Base-by-base conservation (phyloP, 352 stramenopile genomes). In the Phytophthora pluvialis region DNA sequence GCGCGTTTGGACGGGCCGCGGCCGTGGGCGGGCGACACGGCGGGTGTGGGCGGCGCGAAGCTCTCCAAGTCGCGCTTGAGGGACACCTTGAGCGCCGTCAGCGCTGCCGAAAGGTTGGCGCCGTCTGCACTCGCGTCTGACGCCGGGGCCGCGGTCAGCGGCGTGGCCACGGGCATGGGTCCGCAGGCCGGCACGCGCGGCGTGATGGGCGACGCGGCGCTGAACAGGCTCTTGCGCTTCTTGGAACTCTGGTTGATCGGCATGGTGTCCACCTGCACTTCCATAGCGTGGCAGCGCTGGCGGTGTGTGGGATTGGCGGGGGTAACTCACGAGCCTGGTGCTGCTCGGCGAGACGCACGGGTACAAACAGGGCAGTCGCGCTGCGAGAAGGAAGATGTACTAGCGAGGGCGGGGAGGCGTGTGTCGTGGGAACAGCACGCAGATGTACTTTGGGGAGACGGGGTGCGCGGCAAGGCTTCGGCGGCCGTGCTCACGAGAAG, bases 41-140 rank as follows among this genome's bases (percentile, higher is more conserved):
- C 83, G 0, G 86, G 86, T 25, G 86, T 94, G 0, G 86, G 86
- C 4, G 86, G 83, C 36, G 84, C 77, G 29, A 89, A 89, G 47
- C 77, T 87, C 25, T 91, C 79, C 32, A 88, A 72, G 51, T 91
- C 81, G 47, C 82, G 83, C 64, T 88, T 91, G 21, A 91, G 67
- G 38, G 86, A 91, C 12, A 94, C 78, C 59, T 92, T 85, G 16
- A 94, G 82, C 21, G 82, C 81, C 0, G 72, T 90, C 31, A 92
- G 60, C 9, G 81, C 83, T 0, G 76, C 71, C 3, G 81, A 78
- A 33, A 92, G 66, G 54, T 76, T 90, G 25, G 77, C 76, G 28
- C 72, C 59, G 50, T 90, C 81, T 5, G 72, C 21, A 33, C 60
- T 43, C 31, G 62, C 46, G 1, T 56, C 15, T 3, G 69, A 56